Conservation (phyloP, 148 eudicot species). For the Amaranthus hypochondriacus region DNA sequence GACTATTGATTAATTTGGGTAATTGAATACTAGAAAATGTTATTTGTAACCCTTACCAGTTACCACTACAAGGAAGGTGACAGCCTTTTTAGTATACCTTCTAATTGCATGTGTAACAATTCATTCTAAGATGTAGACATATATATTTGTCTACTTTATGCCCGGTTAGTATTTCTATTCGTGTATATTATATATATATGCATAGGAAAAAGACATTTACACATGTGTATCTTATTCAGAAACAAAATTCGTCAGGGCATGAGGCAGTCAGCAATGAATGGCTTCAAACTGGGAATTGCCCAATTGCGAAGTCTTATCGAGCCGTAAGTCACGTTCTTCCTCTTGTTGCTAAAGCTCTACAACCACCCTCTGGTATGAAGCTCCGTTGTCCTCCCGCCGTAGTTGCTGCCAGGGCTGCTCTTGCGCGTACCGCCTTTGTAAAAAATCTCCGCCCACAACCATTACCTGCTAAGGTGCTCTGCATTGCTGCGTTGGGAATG, state of each 20-base stretch:
- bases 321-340: conserved; percentile 68
- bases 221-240: conserved; percentile 25
- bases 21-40: no score
- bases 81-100: no score
- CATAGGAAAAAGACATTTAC: neutral
- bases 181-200: no score
- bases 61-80: no score
- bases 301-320: conserved; percentile 73
- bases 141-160: no score
- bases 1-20: no score
- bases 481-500: conserved; percentile 57
- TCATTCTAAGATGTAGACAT: no score
- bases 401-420: conserved; percentile 78
- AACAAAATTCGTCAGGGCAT: conserved; percentile 41
- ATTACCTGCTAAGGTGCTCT: conserved; percentile 56
- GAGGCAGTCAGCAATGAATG: conserved; percentile 69
- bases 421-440: conserved; percentile 63
- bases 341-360: conserved; percentile 56
- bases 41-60: no score
- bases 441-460: conserved; percentile 74
- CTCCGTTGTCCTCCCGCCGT: conserved; percentile 65
- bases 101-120: no score
- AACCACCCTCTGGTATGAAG: conserved; percentile 68
- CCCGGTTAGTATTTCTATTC: no score
- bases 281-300: conserved; percentile 68